Conservation (phyloP, 2,329 filamentous ascomycete genomes). For the Xylariaceae sp. region DNA sequence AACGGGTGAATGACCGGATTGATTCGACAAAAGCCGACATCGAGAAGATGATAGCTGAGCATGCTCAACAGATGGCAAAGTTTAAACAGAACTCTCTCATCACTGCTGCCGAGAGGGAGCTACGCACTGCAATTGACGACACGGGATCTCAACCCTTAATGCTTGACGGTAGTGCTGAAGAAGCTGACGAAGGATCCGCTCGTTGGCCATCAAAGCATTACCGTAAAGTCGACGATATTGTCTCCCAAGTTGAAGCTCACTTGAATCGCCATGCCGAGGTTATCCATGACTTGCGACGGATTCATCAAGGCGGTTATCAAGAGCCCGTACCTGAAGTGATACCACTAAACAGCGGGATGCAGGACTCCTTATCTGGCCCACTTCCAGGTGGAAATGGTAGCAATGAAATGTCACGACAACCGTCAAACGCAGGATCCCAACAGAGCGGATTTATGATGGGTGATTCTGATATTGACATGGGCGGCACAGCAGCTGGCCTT, state of each 20-base stretch:
- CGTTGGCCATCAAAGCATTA: slow-evolving; percentile 40
- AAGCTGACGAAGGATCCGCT: slow-evolving; percentile 44
- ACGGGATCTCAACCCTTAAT: slow-evolving; percentile 59
- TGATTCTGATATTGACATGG: slow-evolving; percentile 63
- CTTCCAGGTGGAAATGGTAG: slow-evolving; percentile 21
- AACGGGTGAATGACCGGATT: slow-evolving; percentile 69
- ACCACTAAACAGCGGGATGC: slow-evolving; percentile 21
- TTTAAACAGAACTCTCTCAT: slow-evolving; percentile 68
- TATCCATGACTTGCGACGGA: slow-evolving; percentile 62
- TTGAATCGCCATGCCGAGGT: slow-evolving; percentile 64
- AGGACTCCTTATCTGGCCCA: slow-evolving; percentile 16
- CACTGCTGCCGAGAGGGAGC: slow-evolving; percentile 69
- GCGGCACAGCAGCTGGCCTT: slow-evolving; percentile 59
- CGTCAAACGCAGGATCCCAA: slow-evolving; percentile 53
- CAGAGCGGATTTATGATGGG: slow-evolving; percentile 52
- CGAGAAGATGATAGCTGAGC: slow-evolving; percentile 74
- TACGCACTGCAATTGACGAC: slow-evolving; percentile 63
- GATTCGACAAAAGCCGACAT: slow-evolving; percentile 75
- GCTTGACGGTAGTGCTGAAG: slow-evolving; percentile 54
- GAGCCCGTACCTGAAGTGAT: slow-evolving; percentile 50
- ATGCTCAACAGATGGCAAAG: slow-evolving; percentile 70
- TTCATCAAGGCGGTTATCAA: slow-evolving; percentile 75
- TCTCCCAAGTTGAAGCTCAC: slow-evolving; percentile 67
- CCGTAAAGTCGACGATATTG: slow-evolving; percentile 66
- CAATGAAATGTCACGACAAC: slow-evolving; percentile 45